Conservation (phyloP, 2,329 filamentous ascomycete species). For the Rugonectria rugulosa region DNA sequence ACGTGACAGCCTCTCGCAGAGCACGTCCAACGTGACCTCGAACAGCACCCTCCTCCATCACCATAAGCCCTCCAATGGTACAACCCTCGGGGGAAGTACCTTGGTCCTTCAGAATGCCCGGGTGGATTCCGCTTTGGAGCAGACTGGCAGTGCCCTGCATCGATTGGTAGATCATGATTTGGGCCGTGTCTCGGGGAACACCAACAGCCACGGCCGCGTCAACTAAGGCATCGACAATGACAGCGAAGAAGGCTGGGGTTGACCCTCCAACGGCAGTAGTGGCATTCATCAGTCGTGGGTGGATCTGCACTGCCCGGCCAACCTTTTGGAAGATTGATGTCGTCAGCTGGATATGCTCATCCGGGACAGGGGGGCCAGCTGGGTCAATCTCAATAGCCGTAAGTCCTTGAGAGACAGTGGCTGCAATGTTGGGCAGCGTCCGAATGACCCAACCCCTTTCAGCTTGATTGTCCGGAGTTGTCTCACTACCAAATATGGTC, state of each 20-base stretch:
- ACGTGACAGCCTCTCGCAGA: slow-evolving; percentile 56
- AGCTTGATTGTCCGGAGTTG: slow-evolving; percentile 14
- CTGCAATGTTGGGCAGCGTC: slow-evolving; percentile 47
- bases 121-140: slow-evolving; percentile 60
- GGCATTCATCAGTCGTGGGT: slow-evolving; percentile 61
- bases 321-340: slow-evolving; percentile 62
- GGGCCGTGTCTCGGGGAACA: slow-evolving; percentile 61
- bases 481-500: slow-evolving; percentile 43
- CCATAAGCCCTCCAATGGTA: slow-evolving; percentile 65
- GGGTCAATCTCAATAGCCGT: slow-evolving; percentile 43
- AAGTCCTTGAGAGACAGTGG: slow-evolving; percentile 42
- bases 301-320: slow-evolving; percentile 59
- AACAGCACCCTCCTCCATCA: slow-evolving; percentile 65
- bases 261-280: slow-evolving; percentile 67
- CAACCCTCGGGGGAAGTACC: slow-evolving; percentile 67
- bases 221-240: slow-evolving; percentile 65
- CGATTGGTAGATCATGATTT: slow-evolving; percentile 66
- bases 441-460: slow-evolving; percentile 39
- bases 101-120: slow-evolving; percentile 64
- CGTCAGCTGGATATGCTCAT: slow-evolving; percentile 33
- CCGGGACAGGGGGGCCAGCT: slow-evolving; percentile 26
- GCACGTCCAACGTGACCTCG: slow-evolving; percentile 52
- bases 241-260: slow-evolving; percentile 66
- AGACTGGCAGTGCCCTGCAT: slow-evolving; percentile 65
- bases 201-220: slow-evolving; percentile 69